These are phyloP conservation scores for Cairneyella variabilis DNA, from an alignment of 495 filamentous ascomycete genomes.

Conservation along the genomic window DNA sequence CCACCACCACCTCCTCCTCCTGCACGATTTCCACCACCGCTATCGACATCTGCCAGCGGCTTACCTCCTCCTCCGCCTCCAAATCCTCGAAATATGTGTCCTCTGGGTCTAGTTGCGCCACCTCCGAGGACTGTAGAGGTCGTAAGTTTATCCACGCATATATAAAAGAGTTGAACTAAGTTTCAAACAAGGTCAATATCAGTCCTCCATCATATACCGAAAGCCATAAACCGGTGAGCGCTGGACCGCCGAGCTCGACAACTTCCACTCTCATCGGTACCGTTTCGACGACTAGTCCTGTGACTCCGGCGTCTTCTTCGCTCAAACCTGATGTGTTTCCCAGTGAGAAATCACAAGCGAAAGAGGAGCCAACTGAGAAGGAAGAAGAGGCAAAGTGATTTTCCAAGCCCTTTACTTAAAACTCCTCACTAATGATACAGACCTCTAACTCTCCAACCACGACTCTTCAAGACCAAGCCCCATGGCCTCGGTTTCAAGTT, in stretches of 20 bases:
- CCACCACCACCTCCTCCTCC: no score
- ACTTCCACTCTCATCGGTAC: background rate
- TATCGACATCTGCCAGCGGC: background rate
- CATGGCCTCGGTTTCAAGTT: slow-evolving; percentile 17
- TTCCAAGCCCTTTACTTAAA: background rate
- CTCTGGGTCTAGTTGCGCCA: no score
- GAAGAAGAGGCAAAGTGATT: slow-evolving; percentile 11
- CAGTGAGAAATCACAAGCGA: background rate
- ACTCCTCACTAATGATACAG: slow-evolving; percentile 5
- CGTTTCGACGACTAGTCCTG: slow-evolving; percentile 5
- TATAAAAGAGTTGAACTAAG: no score
- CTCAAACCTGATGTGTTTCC: no score
- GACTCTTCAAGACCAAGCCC: slow-evolving; percentile 19
- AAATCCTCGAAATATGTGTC: no score
- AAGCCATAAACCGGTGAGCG: no score
- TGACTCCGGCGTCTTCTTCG: background rate
- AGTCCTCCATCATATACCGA: no score
- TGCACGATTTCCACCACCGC: background rate
- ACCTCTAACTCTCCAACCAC: slow-evolving; percentile 8
- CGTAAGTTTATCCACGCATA: no score
- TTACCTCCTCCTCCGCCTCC: slow-evolving; percentile 2
- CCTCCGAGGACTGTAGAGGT: no score
- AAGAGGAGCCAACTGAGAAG: background rate
- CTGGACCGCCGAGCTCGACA: no score
- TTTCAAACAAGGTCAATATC: no score